Base-by-base conservation (phyloP, 1,284 basidiomycete genomes). In the Irpex rosettiformis region DNA sequence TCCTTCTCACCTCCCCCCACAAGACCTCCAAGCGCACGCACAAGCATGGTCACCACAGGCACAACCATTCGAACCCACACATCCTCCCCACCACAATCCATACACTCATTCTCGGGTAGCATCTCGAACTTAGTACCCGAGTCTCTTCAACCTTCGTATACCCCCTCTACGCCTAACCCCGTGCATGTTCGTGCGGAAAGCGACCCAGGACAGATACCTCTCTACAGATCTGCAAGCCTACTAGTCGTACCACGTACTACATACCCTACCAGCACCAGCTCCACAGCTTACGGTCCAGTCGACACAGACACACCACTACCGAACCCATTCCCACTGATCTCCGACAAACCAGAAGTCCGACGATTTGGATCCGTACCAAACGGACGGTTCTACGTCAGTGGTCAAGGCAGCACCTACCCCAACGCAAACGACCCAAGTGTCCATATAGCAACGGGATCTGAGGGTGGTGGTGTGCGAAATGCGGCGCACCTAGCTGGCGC, bases 41-140 rank as follows among this genome's bases (percentile, higher is more conserved):
- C 48, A 16, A 51, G 27, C 24, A 24, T 51, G 3, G 48, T 51
- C 22, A 24, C 8, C 2, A 28, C 56, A 24, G 51, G 58, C 28
- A 43, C 29, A 2, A 58, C 64, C 3, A 52, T 64, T 16, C 64
- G 64, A 24, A 30, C 57, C 24, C 68, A 60, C 58, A 59, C 64
- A 4, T 43, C 60, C 3, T 43, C 60, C 3, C 66, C 64, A 8
- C 65, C 66, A 4, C 61, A 65, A 45, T 68, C 68, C 16, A 54
- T 69, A 47, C 68, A 68, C 57, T 70, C 72, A 16, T 47, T 70
- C 25, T 60, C 67, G 30, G 67, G 66, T 3, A 72, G 70, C 58
- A 43, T 73, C 59, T 64, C 66, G 56, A 53, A 58, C 25, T 55
- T 59, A 57, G 28, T 61, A 29, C 52, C 21, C 54, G 54, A n/a